Percentiles rank a stretch among this genome's conserved stretches.
These are phyloP conservation scores for Xerocomellus amylosporus DNA, from an alignment of 768 basidiomycete species.

Conservation along the genomic window DNA sequence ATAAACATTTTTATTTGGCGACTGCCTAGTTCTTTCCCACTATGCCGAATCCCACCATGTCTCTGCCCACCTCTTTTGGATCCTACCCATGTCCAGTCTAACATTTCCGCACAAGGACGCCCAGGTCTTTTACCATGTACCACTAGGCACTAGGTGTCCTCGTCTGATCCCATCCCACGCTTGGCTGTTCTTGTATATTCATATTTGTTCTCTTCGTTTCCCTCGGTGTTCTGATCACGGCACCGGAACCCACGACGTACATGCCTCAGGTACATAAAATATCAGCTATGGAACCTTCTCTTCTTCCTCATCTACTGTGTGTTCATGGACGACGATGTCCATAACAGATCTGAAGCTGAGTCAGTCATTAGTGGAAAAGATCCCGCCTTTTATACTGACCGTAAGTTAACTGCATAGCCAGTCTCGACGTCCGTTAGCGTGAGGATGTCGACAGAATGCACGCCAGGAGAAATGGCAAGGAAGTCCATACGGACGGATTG, in stretches of 20 bases:
- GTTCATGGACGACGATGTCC: conserved; percentile 72
- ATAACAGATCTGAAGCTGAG: conserved; percentile 57
- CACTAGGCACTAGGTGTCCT: conserved; percentile 19
- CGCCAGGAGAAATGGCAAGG: conserved; percentile 73
- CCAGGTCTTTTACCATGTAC: conserved; percentile 18
- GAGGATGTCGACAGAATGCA: conserved; percentile 71
- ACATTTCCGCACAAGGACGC: conserved; percentile 8
- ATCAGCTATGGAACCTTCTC: conserved; percentile 10
- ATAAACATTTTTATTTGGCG: conserved; percentile 32
- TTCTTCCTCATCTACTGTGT: conserved; percentile 5
- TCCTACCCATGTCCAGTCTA: not conserved
- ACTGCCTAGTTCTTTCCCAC: not conserved
- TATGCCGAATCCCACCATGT: not conserved
- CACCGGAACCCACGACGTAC: conserved; percentile 1
- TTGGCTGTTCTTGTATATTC: conserved; percentile 26
- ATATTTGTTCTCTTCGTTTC: conserved; percentile 6
- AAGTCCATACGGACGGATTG: conserved; percentile 88
- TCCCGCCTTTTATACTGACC: conserved; percentile 41
- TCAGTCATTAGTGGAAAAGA: not conserved
- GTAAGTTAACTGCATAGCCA: conserved; percentile 67
- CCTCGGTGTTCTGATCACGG: conserved; percentile 1
- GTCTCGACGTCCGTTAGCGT: conserved; percentile 75
- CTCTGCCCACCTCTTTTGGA: not conserved
- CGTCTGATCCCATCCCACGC: conserved; percentile 1
- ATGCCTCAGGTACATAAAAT: conserved; percentile 13